Conservation (phyloP, 2,329 filamentous ascomycete genomes). For the Sphaerostilbella broomeana region DNA sequence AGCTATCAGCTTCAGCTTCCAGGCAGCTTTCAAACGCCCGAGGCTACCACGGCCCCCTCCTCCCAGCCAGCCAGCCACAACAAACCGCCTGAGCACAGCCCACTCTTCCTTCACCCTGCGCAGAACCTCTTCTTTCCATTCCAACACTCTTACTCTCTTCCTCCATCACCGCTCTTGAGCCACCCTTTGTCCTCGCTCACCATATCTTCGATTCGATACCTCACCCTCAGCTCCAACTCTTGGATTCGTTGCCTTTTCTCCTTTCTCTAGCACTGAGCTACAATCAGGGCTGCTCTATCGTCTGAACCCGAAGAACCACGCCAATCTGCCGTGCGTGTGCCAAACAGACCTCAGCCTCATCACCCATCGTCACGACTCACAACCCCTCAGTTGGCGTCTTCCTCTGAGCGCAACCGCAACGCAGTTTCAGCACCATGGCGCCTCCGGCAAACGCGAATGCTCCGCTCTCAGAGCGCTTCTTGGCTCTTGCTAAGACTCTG, state of each 20-base stretch:
- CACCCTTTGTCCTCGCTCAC: no score
- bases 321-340: background rate
- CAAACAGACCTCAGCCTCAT: constrained; percentile 6
- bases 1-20: no score
- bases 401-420: constrained; percentile 2
- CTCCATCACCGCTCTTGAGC: no score
- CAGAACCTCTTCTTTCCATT: no score
- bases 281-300: no score
- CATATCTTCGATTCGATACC: background rate
- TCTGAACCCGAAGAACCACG: no score
- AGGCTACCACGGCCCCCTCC: background rate
- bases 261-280: constrained; percentile 4
- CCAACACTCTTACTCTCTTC: no score
- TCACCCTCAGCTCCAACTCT: background rate
- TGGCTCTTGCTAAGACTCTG: constrained; percentile 77
- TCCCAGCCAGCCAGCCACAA: background rate
- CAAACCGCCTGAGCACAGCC: no score
- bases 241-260: background rate
- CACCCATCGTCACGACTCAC: constrained; percentile 3
- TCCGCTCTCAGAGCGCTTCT: constrained; percentile 64
- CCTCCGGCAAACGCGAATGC: constrained; percentile 5
- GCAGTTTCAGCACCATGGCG: constrained; percentile 3
- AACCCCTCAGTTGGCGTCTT: constrained; percentile 8
- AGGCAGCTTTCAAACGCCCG: no score
- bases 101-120: no score